Conservation (phyloP, 2,329 filamentous ascomycete genomes). For the Penicillium sp. region DNA sequence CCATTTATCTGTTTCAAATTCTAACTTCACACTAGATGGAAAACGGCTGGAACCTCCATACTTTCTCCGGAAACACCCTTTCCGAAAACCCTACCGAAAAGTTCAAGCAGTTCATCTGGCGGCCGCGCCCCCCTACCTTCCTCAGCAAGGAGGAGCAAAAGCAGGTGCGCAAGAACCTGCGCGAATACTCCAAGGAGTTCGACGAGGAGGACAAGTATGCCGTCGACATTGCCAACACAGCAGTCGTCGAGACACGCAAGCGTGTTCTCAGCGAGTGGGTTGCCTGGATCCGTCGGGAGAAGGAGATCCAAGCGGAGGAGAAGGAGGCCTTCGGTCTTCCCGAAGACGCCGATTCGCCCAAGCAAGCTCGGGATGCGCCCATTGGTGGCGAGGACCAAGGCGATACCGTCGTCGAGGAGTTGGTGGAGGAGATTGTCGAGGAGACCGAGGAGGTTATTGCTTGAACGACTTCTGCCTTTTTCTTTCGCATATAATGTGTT, state of each 20-base stretch:
- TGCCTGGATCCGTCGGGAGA: constrained; percentile 76
- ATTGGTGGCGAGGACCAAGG: constrained; percentile 67
- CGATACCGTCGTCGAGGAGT: constrained; percentile 82
- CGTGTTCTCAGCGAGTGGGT: constrained; percentile 85
- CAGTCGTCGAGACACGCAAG: constrained; percentile 86
- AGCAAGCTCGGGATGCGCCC: constrained; percentile 55
- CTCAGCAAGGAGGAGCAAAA: constrained; percentile 97
- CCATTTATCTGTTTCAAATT: constrained; percentile 8
- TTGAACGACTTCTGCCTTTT: constrained; percentile 33
- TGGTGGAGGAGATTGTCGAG: constrained; percentile 79
- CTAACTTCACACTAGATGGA: constrained; percentile 72
- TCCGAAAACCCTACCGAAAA: constrained; percentile 92
- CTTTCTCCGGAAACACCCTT: constrained; percentile 87
- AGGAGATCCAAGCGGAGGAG: constrained; percentile 74
- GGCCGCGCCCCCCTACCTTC: constrained; percentile 86
- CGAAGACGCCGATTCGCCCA: constrained; percentile 64
- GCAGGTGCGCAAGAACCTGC: constrained; percentile 95
- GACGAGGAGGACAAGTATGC: constrained; percentile 94
- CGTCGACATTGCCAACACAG: constrained; percentile 89
- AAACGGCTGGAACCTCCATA: constrained; percentile 98
- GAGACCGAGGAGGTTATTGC: constrained; percentile 79
- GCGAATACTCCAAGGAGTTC: constrained; percentile 93
- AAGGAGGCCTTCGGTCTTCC: constrained; percentile 69
- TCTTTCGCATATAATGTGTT: constrained; percentile 38
- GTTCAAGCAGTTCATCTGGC: constrained; percentile 98